A percentile compares a stretch with the other conserved stretches of the same genome.
Evolutionary conservation across 2,329 filamentous ascomycete genomes (phyloP).

Genomic region (Graphilbum sp.): DNA sequence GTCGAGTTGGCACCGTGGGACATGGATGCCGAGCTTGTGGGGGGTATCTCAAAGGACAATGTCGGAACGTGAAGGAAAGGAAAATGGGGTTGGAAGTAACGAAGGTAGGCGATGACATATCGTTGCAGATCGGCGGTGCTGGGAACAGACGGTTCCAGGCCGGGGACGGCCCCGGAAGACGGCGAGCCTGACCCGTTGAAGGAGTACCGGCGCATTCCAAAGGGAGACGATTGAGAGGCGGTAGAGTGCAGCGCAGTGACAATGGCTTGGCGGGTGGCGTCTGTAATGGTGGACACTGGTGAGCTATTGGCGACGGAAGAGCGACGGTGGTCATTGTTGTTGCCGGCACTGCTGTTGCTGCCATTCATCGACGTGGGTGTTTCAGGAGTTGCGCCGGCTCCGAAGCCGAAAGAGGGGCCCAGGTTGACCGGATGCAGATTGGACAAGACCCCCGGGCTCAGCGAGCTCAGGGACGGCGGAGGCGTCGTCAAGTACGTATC

Average conservation of each 20-base stretch:
- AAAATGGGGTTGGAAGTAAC: conserved; percentile 83
- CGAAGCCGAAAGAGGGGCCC: conserved; percentile 48
- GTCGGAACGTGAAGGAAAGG: conserved; percentile 92
- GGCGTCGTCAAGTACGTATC: conserved; percentile 70
- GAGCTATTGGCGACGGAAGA: conserved; percentile 27
- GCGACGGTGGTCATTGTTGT: conserved; percentile 23
- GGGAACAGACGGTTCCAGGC: conserved; percentile 43
- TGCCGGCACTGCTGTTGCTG: conserved; percentile 18
- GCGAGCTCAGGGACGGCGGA: conserved; percentile 54
- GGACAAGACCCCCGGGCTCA: conserved; percentile 57
- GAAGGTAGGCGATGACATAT: conserved; percentile 79
- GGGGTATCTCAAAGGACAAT: conserved; percentile 66
- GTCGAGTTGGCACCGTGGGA: not conserved
- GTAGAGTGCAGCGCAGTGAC: conserved; percentile 35
- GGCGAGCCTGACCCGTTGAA: conserved; percentile 38
- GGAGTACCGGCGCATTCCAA: conserved; percentile 48
- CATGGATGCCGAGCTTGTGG: conserved; percentile 11
- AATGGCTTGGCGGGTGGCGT: conserved; percentile 45
- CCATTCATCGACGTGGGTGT: conserved; percentile 57
- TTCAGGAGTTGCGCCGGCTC: conserved; percentile 41
- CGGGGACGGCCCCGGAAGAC: conserved; percentile 33
- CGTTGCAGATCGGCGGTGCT: conserved; percentile 75
- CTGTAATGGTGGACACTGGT: conserved; percentile 47
- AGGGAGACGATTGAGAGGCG: conserved; percentile 32
- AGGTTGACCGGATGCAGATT: conserved; percentile 44